These are phyloP conservation scores for Acanthamoeba healyi DNA, from an alignment of 208 protist genomes.

Conservation along the genomic window DNA sequence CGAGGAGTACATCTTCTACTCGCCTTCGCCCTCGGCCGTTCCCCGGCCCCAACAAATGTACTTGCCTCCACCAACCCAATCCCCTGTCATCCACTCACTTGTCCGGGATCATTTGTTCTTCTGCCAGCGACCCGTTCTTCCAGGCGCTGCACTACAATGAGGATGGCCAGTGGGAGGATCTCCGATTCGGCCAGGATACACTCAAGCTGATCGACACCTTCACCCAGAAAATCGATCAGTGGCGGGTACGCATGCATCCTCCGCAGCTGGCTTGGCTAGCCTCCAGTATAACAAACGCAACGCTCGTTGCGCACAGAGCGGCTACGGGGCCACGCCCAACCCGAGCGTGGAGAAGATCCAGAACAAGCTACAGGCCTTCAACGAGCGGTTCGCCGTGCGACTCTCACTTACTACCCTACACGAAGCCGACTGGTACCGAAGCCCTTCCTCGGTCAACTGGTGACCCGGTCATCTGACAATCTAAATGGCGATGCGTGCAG, in stretches of 20 bases:
- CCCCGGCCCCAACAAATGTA: conserved; percentile 32
- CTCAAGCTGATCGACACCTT: conserved; percentile 51
- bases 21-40: not conserved
- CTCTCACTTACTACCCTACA: conserved; percentile 64
- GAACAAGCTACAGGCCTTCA: conserved; percentile 53
- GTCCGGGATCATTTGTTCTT: not conserved
- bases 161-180: conserved; percentile 61
- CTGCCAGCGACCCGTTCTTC: conserved; percentile 55
- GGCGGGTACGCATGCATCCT: not conserved
- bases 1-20: conserved; percentile 66
- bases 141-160: conserved; percentile 64
- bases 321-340: not conserved
- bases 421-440: conserved; percentile 63
- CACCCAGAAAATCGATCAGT: conserved; percentile 32
- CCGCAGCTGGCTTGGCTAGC: too few relatives aligned
- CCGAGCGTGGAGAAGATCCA: conserved; percentile 34
- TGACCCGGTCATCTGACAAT: too few relatives aligned
- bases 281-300: too few relatives aligned
- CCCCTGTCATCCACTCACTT: not conserved
- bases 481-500: not conserved
- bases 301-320: not conserved
- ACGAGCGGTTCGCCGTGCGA: conserved; percentile 53
- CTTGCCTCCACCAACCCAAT: too few relatives aligned
- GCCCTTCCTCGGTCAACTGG: too few relatives aligned
- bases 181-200: conserved; percentile 68